Evolutionary conservation across 2,329 filamentous ascomycete species (phyloP).

Genomic region (Hymenoscyphus fraxineus): DNA sequence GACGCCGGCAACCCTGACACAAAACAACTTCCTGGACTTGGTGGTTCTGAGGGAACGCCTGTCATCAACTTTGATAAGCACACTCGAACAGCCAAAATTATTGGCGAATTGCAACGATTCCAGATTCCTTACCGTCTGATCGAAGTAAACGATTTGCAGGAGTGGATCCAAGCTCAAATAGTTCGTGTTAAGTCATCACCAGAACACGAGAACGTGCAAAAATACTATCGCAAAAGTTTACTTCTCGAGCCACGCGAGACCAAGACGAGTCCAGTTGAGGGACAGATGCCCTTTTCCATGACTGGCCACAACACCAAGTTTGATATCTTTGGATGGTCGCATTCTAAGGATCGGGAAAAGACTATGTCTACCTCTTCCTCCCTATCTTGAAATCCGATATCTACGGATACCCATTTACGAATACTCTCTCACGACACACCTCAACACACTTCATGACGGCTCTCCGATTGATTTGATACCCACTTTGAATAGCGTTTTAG

Average conservation of each 20-base stretch:
- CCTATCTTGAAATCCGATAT: constrained; percentile 16
- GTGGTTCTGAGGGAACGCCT: constrained; percentile 59
- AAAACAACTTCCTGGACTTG: constrained; percentile 63
- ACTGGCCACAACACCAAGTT: constrained; percentile 45
- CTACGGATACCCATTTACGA: constrained; percentile 11
- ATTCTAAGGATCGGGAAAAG: constrained; percentile 34
- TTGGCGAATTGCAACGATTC: constrained; percentile 92
- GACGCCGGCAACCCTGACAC: constrained; percentile 89
- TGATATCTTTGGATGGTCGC: constrained; percentile 49
- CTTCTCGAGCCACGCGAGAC: constrained; percentile 58
- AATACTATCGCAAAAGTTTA: constrained; percentile 64
- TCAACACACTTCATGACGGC: constrained; percentile 15
- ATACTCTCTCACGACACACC: constrained; percentile 15
- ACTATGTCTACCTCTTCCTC: constrained; percentile 15
- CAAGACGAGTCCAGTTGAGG: constrained; percentile 30
- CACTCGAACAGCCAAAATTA: constrained; percentile 88
- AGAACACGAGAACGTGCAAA: constrained; percentile 59
- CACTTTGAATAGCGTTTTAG: constrained; percentile 38
- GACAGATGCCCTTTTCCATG: constrained; percentile 20
- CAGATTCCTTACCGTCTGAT: constrained; percentile 86
- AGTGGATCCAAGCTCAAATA: constrained; percentile 85
- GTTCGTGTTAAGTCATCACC: constrained; percentile 56
- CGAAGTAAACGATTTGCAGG: constrained; percentile 82
- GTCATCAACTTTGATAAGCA: constrained; percentile 99
- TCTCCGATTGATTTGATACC: constrained; percentile 35